Conservation (phyloP, 202 grass and related monocot species). For the Digitaria exilis region DNA sequence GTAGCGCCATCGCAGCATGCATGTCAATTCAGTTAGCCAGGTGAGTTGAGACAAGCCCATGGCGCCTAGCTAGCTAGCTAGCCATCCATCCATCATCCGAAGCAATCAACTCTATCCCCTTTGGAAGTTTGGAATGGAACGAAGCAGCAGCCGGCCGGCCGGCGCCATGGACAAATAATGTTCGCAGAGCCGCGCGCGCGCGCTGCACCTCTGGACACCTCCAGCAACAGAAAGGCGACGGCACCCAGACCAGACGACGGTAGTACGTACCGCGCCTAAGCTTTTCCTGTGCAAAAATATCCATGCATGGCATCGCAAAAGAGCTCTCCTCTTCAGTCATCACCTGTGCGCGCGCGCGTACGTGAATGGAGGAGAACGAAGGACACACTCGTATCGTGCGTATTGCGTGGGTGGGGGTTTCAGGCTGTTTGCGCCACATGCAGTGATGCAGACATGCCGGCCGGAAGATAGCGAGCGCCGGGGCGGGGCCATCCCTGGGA, state of each 20-base stretch:
- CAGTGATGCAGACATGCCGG: constrained; percentile 3
- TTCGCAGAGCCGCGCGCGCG: not conserved
- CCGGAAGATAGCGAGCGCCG: not conserved
- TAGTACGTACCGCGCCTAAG: too few relatives aligned
- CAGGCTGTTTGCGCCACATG: not conserved
- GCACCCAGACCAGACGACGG: not conserved
- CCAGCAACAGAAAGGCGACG: not conserved
- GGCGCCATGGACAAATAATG: not conserved
- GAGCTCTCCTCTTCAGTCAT: not conserved
- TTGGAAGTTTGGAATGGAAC: not conserved
- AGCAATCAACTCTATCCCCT: not conserved
- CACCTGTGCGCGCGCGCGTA: not conserved
- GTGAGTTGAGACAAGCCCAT: not conserved
- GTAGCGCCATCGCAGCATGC: not conserved
- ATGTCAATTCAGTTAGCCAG: not conserved
- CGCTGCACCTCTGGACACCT: not conserved
- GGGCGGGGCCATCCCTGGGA: not conserved
- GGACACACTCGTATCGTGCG: not conserved
- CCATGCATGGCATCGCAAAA: not conserved
- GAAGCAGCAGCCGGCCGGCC: not conserved
- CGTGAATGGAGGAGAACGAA: not conserved
- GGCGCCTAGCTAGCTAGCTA: not conserved
- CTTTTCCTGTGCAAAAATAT: constrained; percentile 1
- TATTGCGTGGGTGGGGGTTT: not conserved
- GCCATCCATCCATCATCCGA: not conserved